Percentiles rank a stretch among this genome's conserved stretches.
These are phyloP conservation scores for Chalciporus sp. DNA, from an alignment of 1,284 basidiomycete genomes.

Conservation along the genomic window DNA sequence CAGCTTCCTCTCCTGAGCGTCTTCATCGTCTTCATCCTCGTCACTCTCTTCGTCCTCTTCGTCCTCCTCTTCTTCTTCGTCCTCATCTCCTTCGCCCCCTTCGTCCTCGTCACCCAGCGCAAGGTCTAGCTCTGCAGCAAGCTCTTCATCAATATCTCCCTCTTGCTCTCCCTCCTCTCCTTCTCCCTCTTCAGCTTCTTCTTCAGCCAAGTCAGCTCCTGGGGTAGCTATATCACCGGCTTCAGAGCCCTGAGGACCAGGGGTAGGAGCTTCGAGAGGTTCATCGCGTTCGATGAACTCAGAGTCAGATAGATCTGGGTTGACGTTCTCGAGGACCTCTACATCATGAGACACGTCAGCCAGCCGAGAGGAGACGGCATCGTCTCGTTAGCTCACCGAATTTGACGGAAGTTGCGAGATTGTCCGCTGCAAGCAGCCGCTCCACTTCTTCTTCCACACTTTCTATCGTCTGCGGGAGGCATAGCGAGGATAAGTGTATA, in stretches of 20 bases:
- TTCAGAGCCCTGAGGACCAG: conserved; percentile 60
- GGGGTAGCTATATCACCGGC: conserved; percentile 63
- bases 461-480: conserved; percentile 78
- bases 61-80: conserved; percentile 69
- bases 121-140: conserved; percentile 73
- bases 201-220: conserved; percentile 53
- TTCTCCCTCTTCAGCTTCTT: conserved; percentile 59
- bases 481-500: conserved; percentile 4
- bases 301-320: conserved; percentile 85
- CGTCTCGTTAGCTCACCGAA: conserved; percentile 54
- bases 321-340: conserved; percentile 84
- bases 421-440: conserved; percentile 85
- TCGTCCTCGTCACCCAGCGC: conserved; percentile 71
- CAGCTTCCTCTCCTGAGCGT: conserved; percentile 75
- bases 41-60: conserved; percentile 71
- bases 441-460: conserved; percentile 98
- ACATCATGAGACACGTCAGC: not conserved
- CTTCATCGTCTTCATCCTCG: conserved; percentile 70
- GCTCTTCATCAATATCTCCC: conserved; percentile 76
- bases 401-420: conserved; percentile 76
- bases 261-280: conserved; percentile 62
- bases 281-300: conserved; percentile 77
- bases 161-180: conserved; percentile 61
- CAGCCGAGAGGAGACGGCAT: not conserved
- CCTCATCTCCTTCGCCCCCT: conserved; percentile 64